Evolutionary conservation across 1,284 basidiomycete species (phyloP), one percentile per base, ranked within the genome.

Genomic region (Pholiota adiposa): DNA sequence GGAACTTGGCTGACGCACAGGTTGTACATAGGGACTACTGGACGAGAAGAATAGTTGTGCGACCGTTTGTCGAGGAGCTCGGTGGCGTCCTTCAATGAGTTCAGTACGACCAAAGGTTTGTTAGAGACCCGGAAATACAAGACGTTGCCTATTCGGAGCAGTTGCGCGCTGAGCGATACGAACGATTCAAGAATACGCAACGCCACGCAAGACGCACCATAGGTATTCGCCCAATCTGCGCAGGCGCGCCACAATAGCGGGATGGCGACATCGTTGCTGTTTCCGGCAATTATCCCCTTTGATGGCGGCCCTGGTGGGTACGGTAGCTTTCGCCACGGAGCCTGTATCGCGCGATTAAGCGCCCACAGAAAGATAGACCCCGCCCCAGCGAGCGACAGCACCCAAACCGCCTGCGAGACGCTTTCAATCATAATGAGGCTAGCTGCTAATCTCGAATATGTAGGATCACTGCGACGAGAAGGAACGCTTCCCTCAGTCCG

Each of bases 41-140:
- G 77, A 11, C 80, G 73, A 62, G 71, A 70, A 25, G 69, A 76
- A 63, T 79, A 79, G 18, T 71, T 70, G 1, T 60, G 62, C 9
- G 78, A 78, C 18, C 77, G 72, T 55, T 74, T 78, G 16, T 80
- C 79, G 21, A 82, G 70, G 11, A 83, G 68, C 6, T 78, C 79
- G 12, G 61, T 69, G 1, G 73, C 75, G 12, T 73, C 67, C 29
- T 73, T 66, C 12, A 73, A 51, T 0, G 76, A 75, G 61, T 79
- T 79, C 2, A 81, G 62, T 11, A 82, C 64, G 46, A 83, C 63
- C 2, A 77, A 68, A 44, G 80, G 72, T 48, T 65, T 61, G 7
- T 67, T 62, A 31, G 70, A 64, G 2, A 67, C 41, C 23, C 66
- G 66, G 14, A 71, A 54, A 59, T 74, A 68, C 1, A 77, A 54